Base-by-base conservation (phyloP, 2,329 filamentous ascomycete genomes). In the Sporothrix schenckii region DNA sequence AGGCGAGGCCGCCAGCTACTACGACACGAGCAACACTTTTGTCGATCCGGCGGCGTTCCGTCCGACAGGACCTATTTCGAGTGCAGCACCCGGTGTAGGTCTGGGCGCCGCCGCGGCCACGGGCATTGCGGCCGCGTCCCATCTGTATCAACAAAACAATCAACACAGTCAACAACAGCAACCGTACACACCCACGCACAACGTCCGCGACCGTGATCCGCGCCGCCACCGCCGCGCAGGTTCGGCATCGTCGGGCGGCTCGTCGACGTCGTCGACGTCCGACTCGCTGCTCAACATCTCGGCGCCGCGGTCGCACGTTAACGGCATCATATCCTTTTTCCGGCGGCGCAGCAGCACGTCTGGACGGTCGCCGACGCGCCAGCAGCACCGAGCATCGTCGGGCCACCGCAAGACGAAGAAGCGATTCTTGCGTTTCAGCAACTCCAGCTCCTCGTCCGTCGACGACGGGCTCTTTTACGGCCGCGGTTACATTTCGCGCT, bases 401-500 rank as follows among this genome's bases (percentile, higher is more conserved):
- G 67, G 39, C 30, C 71, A 70, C 69, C 70, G 69, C 54, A 79
- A 78, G 70, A 80, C 79, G 69, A 79, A 79, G 67, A 76, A 76
- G 65, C 80, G 84, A 41, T 83, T 87, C 70, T 82, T 86, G 71
- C 83, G 81, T 56, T 80, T 83, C 72, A 81, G 80, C 72, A 86
- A 85, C 72, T 83, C 80, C 2, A 87, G 85, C 21, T 85, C 84
- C 1, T 87, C 85, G 1, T 87, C 85, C 0, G 78, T 87, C 56
- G 85, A 88, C 75, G 81, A 81, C 60, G 86, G 87, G 75, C 78
- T 88, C 69, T 85, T 83, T 4, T 88, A 87, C 76, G 86, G 86
- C n/a, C 80, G 78, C 54, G 85, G 84, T 6, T 85, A 81, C 71
- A 76, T 80, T 39, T 75, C 77, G 58, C 75, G 73, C 71, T 72